These are phyloP conservation scores for Azolla pinnata DNA, from an alignment of 75 land plant genomes.

Conservation along the genomic window DNA sequence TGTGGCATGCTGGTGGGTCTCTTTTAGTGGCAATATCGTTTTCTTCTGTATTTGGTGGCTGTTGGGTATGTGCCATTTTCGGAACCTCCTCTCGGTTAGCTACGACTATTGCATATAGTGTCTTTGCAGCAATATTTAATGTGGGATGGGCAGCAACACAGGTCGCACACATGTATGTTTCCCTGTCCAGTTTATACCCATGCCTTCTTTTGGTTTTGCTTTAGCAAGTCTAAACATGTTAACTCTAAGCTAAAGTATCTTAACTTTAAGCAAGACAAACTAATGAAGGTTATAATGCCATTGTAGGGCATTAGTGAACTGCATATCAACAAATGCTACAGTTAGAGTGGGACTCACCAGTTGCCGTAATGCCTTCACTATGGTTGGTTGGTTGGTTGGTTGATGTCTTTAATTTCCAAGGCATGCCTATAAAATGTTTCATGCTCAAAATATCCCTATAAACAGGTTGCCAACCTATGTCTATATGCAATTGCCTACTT, in stretches of 20 bases:
- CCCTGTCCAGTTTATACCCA: no score
- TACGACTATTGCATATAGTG: slow-evolving; percentile 69
- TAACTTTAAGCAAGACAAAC: no score
- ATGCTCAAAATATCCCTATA: neutral
- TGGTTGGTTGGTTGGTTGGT: slow-evolving; percentile 36
- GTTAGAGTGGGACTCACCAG: slow-evolving; percentile 83
- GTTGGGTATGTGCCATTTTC: slow-evolving; percentile 60
- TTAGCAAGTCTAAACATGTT: no score
- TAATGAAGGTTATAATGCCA: no score
- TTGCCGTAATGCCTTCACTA: slow-evolving; percentile 94
- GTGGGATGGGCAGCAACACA: slow-evolving; percentile 98
- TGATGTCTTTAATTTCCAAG: neutral
- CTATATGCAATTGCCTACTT: slow-evolving; percentile 71
- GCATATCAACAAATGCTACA: slow-evolving; percentile 75
- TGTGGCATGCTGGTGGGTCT: slow-evolving; percentile 93
- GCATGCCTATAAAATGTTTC: neutral
- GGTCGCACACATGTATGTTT: slow-evolving; percentile 92
- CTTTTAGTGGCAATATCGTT: slow-evolving; percentile 84
- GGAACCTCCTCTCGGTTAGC: slow-evolving; percentile 33
- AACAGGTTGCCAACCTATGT: slow-evolving; percentile 80
- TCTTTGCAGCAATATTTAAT: slow-evolving; percentile 91
- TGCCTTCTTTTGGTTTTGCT: no score
- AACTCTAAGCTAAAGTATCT: no score
- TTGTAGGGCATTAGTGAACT: slow-evolving; percentile 90
- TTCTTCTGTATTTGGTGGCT: slow-evolving; percentile 96